phyloP scores from a whole-genome alignment of 2,329 filamentous ascomycete genomes.

The Pyrenochaeta sp. region DNA sequence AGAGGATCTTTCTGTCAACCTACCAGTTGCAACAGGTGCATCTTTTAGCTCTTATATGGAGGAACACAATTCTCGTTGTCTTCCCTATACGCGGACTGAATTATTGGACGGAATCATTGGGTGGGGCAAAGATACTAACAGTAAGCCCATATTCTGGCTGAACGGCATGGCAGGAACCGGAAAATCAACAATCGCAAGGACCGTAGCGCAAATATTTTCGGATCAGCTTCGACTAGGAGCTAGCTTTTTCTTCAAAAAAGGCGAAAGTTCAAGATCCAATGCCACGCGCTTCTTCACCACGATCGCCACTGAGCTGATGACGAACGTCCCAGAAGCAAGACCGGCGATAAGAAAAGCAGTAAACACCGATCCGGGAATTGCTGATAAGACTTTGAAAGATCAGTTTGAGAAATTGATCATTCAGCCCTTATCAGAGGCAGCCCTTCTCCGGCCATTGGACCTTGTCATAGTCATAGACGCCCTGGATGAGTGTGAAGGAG shows the following conservation, averaged over 20 bases:
- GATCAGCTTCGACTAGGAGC: slow-evolving; percentile 9
- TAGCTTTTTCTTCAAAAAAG: slow-evolving; percentile 22
- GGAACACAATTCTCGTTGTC: slow-evolving; percentile 26
- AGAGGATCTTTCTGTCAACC: background rate
- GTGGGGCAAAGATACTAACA: slow-evolving; percentile 24
- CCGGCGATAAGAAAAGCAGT: slow-evolving; percentile 20
- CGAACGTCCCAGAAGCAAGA: slow-evolving; percentile 11
- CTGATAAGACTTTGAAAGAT: slow-evolving; percentile 5
- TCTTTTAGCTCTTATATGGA: slow-evolving; percentile 22
- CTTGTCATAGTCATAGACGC: slow-evolving; percentile 29
- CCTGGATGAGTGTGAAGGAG: slow-evolving; percentile 41
- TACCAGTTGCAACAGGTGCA: slow-evolving; percentile 17
- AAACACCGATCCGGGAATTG: slow-evolving; percentile 10
- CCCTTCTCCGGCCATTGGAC: background rate
- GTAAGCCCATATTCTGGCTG: slow-evolving; percentile 41
- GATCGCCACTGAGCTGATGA: slow-evolving; percentile 22
- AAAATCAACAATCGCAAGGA: slow-evolving; percentile 24
- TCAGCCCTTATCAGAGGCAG: slow-evolving; percentile 5
- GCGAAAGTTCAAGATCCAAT: slow-evolving; percentile 17
- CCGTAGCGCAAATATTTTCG: slow-evolving; percentile 23
- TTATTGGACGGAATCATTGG: slow-evolving; percentile 27
- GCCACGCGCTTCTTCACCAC: slow-evolving; percentile 20
- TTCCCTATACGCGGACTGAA: slow-evolving; percentile 31
- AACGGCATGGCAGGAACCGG: slow-evolving; percentile 23
- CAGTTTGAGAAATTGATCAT: slow-evolving; percentile 16